Evolutionary conservation across 148 eudicot genomes (phyloP).

Genomic region (Chenopodium suecicum): DNA sequence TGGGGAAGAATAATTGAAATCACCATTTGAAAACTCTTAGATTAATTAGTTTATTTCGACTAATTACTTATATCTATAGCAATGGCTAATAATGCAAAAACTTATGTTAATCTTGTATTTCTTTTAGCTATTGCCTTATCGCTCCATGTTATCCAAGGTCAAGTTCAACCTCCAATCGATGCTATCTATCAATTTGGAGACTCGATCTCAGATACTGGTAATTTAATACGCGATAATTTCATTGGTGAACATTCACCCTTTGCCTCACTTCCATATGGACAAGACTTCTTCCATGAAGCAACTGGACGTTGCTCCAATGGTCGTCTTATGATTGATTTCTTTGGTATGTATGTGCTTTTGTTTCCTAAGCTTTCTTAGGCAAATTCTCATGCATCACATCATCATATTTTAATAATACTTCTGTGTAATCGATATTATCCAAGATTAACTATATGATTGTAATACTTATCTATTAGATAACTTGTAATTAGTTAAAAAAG

Average conservation of each 20-base stretch:
- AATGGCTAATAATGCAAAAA: neutral
- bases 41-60: no score
- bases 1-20: no score
- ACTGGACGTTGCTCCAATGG: slow-evolving; percentile 34
- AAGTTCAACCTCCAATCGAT: neutral
- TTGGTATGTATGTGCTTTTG: slow-evolving; percentile 17
- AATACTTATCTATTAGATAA: no score
- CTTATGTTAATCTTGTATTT: neutral
- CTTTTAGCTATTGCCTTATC: neutral
- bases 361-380: neutral
- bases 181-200: slow-evolving; percentile 33
- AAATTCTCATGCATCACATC: neutral
- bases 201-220: slow-evolving; percentile 31
- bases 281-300: slow-evolving; percentile 5
- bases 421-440: no score
- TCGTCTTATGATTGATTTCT: slow-evolving; percentile 23
- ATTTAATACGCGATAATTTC: neutral
- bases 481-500: no score
- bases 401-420: neutral
- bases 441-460: no score
- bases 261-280: slow-evolving; percentile 19
- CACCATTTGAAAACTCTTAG: no score
- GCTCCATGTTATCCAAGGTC: neutral
- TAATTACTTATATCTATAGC: no score
- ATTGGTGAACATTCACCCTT: neutral